Percentiles rank a stretch among this genome's conserved stretches.
Conservation (phyloP, 2,329 filamentous ascomycete genomes). For the Monosporascus sp. region DNA sequence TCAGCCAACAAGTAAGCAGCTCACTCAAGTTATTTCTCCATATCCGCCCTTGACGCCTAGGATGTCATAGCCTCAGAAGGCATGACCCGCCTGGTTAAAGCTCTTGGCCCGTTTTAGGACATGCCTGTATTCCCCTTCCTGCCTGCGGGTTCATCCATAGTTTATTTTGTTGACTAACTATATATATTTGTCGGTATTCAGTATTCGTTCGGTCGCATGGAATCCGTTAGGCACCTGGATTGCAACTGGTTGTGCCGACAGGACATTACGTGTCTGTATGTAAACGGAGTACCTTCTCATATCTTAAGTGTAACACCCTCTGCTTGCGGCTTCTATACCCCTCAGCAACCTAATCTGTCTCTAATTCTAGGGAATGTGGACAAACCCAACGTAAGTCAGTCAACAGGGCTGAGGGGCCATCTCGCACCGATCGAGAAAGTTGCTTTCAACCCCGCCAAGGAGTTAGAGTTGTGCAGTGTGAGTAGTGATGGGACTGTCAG, state of each 20-base stretch:
- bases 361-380: constrained; percentile 64
- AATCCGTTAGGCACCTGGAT: constrained; percentile 79
- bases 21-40: no score
- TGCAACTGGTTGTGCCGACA: constrained; percentile 71
- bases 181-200: constrained; percentile 27
- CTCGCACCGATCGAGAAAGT: constrained; percentile 65
- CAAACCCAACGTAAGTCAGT: constrained; percentile 65
- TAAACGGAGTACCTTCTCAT: constrained; percentile 10
- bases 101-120: no score
- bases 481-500: constrained; percentile 69
- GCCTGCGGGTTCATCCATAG: neutral
- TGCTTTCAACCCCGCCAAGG: constrained; percentile 71
- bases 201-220: constrained; percentile 79
- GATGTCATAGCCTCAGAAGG: no score
- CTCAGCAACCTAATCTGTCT: neutral
- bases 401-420: constrained; percentile 70
- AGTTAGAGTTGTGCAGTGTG: constrained; percentile 71
- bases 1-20: constrained; percentile 23
- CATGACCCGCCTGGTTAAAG: no score
- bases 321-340: neutral
- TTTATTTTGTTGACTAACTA: neutral
- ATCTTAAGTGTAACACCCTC: neutral
- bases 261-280: constrained; percentile 67
- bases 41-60: no score
- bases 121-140: no score